A percentile compares a stretch with the other conserved stretches of the same genome.
phyloP scores from a whole-genome alignment of 495 filamentous ascomycete species.

The Lophiostoma macrostomum region DNA sequence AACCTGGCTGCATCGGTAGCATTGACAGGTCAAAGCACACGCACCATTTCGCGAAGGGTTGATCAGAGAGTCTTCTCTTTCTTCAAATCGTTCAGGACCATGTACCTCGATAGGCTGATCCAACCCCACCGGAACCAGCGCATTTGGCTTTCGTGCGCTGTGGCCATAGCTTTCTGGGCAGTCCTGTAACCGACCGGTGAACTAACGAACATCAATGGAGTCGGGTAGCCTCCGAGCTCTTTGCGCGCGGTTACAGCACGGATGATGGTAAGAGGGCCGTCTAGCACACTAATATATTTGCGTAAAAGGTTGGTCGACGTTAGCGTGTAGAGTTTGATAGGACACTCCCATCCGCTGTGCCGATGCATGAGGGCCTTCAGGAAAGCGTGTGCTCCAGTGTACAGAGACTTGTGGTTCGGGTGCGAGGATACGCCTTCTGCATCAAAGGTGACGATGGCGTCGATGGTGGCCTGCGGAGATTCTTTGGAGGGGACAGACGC shows the following conservation, averaged over 20 bases:
- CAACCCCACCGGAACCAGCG: slow-evolving; percentile 97
- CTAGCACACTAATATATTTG: slow-evolving; percentile 78
- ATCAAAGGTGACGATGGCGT: slow-evolving; percentile 89
- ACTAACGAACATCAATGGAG: slow-evolving; percentile 66
- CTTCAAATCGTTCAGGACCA: slow-evolving; percentile 88
- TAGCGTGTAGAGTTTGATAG: slow-evolving; percentile 80
- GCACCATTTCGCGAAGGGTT: too few relatives aligned
- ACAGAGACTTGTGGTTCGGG: slow-evolving; percentile 86
- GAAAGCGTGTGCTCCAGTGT: slow-evolving; percentile 75
- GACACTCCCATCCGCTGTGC: slow-evolving; percentile 63
- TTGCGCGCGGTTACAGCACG: slow-evolving; percentile 40
- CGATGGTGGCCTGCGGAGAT: slow-evolving; percentile 57
- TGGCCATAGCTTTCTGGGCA: slow-evolving; percentile 81
- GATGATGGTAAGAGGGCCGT: slow-evolving; percentile 63
- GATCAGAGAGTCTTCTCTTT: slow-evolving; percentile 52
- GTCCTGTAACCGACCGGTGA: slow-evolving; percentile 56
- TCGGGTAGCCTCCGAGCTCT: slow-evolving; percentile 45
- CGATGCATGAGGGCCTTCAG: slow-evolving; percentile 58
- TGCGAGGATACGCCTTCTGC: slow-evolving; percentile 72
- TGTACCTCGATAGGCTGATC: slow-evolving; percentile 88
- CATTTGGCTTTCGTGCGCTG: slow-evolving; percentile 93
- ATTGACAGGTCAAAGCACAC: too few relatives aligned
- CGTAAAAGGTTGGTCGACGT: slow-evolving; percentile 63
- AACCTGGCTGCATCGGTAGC: too few relatives aligned
- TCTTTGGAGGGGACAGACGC: slow-evolving; percentile 39